These are phyloP conservation scores for Phoenix dactylifera DNA, from an alignment of 176 grass and related monocot species.

Conservation along the genomic window DNA sequence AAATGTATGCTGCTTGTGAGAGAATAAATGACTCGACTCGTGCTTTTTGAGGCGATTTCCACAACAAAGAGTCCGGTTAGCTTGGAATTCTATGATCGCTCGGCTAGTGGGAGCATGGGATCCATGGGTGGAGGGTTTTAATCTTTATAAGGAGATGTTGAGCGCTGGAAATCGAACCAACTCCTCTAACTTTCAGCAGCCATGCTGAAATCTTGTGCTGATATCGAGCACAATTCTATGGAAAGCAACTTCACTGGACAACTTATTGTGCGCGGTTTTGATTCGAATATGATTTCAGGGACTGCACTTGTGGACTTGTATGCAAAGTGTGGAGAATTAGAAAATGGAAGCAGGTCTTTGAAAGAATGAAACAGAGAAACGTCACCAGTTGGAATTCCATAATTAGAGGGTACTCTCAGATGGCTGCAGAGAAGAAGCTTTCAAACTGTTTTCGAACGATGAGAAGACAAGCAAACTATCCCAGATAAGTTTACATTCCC, in stretches of 20 bases:
- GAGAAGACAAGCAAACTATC: slow-evolving; percentile 12
- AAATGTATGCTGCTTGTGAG: slow-evolving; percentile 6
- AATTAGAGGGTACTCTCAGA: slow-evolving; percentile 30
- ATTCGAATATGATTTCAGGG: background rate
- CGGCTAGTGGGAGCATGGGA: background rate
- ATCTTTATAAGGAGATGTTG: background rate
- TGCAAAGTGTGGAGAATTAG: too few relatives aligned
- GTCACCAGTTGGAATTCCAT: slow-evolving; percentile 31
- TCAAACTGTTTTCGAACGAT: slow-evolving; percentile 24
- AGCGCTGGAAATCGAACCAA: background rate
- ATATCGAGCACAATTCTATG: background rate
- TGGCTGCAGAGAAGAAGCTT: slow-evolving; percentile 10
- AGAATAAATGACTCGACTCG: background rate
- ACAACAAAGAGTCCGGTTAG: background rate
- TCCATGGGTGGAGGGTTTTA: background rate
- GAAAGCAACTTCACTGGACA: slow-evolving; percentile 2
- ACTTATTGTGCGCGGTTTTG: background rate
- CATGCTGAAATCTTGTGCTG: slow-evolving; percentile 3
- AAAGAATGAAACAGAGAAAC: slow-evolving; percentile 21
- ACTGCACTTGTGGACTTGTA: background rate
- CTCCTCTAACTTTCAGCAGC: slow-evolving; percentile 3
- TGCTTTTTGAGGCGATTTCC: slow-evolving; percentile 2
- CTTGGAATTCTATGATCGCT: slow-evolving; percentile 9
- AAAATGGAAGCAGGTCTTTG: slow-evolving; percentile 11
- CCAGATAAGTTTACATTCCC: slow-evolving; percentile 35